Percentiles rank a stretch among this genome's conserved stretches.
phyloP scores from a whole-genome alignment of 2,329 filamentous ascomycete genomes.

The Fusarium zealandicum region DNA sequence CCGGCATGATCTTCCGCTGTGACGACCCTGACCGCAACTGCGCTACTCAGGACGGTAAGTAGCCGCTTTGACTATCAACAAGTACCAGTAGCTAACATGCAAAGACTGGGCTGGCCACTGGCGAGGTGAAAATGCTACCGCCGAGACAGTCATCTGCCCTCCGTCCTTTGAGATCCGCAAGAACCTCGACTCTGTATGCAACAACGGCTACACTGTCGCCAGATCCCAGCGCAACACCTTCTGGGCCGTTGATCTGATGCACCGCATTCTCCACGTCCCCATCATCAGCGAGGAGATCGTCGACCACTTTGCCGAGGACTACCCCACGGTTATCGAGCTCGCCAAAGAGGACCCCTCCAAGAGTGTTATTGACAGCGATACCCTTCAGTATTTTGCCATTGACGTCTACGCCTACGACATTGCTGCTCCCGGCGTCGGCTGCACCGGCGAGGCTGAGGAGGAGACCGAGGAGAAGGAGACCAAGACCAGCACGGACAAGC shows the following conservation, averaged over 20 bases:
- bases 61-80: fast-evolving
- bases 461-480: slow-evolving; percentile 19
- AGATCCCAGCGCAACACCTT: slow-evolving; percentile 63
- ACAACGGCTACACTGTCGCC: slow-evolving; percentile 68
- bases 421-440: slow-evolving; percentile 68
- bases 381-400: slow-evolving; percentile 73
- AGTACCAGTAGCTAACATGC: not conserved
- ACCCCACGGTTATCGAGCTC: slow-evolving; percentile 60
- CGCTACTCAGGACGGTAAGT: slow-evolving; percentile 52
- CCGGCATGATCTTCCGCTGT: slow-evolving; percentile 68
- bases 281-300: slow-evolving; percentile 65
- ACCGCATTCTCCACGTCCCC: slow-evolving; percentile 70
- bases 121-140: slow-evolving; percentile 69
- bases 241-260: slow-evolving; percentile 72
- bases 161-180: slow-evolving; percentile 66
- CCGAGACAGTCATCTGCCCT: slow-evolving; percentile 74
- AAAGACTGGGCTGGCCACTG: slow-evolving; percentile 70
- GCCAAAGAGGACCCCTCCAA: slow-evolving; percentile 57
- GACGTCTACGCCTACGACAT: slow-evolving; percentile 73
- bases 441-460: slow-evolving; percentile 54
- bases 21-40: slow-evolving; percentile 74
- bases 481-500: slow-evolving; percentile 45
- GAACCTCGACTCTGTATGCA: slow-evolving; percentile 66
- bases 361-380: slow-evolving; percentile 64
- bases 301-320: slow-evolving; percentile 68